These are phyloP conservation scores for Pseudogymnoascus pannorum DNA, from an alignment of 2,329 filamentous ascomycete genomes.

Conservation along the genomic window DNA sequence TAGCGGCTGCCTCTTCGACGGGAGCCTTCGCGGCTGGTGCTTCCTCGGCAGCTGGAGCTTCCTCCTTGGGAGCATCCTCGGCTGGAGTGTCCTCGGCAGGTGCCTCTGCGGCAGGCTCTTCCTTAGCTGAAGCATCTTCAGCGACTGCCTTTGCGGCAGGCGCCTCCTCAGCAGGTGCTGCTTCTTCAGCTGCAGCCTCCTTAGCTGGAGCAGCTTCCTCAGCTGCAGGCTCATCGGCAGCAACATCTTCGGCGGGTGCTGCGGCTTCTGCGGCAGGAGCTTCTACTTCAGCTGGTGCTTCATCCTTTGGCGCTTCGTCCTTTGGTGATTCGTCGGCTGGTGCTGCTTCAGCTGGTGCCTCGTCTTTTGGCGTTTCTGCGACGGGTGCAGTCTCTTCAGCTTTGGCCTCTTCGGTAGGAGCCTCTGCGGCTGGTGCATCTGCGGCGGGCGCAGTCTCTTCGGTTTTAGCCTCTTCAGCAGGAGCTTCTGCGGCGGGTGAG, in stretches of 20 bases:
- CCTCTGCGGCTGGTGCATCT: neutral
- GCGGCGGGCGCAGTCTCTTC: neutral
- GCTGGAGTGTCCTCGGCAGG: too few species aligned
- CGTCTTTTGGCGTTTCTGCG: neutral
- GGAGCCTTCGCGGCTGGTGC: neutral
- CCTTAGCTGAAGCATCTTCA: too few species aligned
- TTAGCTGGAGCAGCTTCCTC: conserved; percentile 6
- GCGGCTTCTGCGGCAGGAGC: neutral
- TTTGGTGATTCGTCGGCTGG: neutral
- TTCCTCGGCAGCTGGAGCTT: neutral
- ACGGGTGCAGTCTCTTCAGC: neutral
- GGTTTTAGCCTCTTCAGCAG: neutral
- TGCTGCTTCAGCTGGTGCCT: neutral
- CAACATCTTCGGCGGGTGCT: conserved; percentile 5
- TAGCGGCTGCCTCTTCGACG: neutral
- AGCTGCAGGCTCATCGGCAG: conserved; percentile 3
- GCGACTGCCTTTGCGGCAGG: too few species aligned
- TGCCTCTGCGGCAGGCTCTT: too few species aligned
- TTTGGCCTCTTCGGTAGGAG: neutral
- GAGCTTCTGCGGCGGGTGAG: neutral
- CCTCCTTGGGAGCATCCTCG: too few species aligned
- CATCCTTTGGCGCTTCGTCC: neutral
- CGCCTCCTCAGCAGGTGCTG: conserved; percentile 12
- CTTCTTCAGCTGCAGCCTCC: conserved; percentile 9
- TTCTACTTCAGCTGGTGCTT: neutral